phyloP scores from a whole-genome alignment of 768 basidiomycete species.

The Lactarius akahatsu region DNA sequence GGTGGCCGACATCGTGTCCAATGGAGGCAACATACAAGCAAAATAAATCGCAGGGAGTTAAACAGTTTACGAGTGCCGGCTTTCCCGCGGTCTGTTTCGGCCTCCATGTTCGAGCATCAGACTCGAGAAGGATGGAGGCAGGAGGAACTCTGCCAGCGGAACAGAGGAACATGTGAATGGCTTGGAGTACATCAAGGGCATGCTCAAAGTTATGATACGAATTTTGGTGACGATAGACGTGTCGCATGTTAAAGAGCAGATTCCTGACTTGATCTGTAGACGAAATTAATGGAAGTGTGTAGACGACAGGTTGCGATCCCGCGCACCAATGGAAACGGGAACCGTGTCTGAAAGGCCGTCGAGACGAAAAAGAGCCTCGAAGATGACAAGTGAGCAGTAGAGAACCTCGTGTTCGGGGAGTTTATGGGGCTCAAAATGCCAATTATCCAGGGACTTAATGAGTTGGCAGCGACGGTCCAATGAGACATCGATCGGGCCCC shows the following conservation, averaged over 20 bases:
- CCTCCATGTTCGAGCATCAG: slow-evolving; percentile 39
- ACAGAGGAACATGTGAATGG: slow-evolving; percentile 80
- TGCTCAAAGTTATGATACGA: slow-evolving; percentile 98
- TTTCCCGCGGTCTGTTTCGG: slow-evolving; percentile 38
- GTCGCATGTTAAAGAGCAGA: slow-evolving; percentile 86
- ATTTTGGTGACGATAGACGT: slow-evolving; percentile 86
- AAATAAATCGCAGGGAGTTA: slow-evolving; percentile 74
- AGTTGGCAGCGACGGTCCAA: slow-evolving; percentile 55
- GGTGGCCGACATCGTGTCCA: slow-evolving; percentile 97
- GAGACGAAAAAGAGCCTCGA: slow-evolving; percentile 79
- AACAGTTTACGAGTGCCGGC: slow-evolving; percentile 34
- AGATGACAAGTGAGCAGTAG: slow-evolving; percentile 79
- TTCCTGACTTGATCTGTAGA: slow-evolving; percentile 65
- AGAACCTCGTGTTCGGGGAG: slow-evolving; percentile 81
- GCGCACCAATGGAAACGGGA: slow-evolving; percentile 59
- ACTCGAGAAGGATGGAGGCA: slow-evolving; percentile 57
- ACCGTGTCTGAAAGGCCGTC: slow-evolving; percentile 67
- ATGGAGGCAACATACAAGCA: slow-evolving; percentile 88
- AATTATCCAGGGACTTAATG: slow-evolving; percentile 66
- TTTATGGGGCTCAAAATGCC: slow-evolving; percentile 89
- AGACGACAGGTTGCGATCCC: background rate
- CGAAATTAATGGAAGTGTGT: background rate
- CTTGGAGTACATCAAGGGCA: slow-evolving; percentile 94
- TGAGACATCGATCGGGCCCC: slow-evolving; percentile 38
- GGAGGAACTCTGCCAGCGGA: slow-evolving; percentile 81